Percentiles rank a stretch among this genome's conserved stretches.
These are phyloP conservation scores for Dimocarpus longan DNA, from an alignment of 345 rosid species.

Conservation along the genomic window DNA sequence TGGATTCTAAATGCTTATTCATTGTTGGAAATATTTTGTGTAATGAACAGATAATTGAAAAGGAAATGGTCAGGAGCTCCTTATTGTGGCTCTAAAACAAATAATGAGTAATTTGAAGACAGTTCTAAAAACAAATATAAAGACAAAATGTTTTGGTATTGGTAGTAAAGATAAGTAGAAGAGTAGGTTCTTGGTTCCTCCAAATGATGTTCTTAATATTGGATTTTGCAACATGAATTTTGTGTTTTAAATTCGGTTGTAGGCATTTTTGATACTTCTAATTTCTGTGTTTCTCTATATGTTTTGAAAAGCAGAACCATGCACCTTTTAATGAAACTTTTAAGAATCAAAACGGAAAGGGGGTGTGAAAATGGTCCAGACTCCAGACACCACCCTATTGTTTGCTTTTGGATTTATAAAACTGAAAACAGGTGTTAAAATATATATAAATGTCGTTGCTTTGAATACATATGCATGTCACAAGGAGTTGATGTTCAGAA, in stretches of 20 bases:
- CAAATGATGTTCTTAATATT: not conserved
- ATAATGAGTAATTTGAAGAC: not conserved
- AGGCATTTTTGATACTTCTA: no score
- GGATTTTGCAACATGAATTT: not conserved
- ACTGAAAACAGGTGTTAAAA: not conserved
- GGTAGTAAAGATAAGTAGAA: not conserved
- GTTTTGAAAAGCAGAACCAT: not conserved
- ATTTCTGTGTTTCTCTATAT: no score
- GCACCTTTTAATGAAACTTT: not conserved
- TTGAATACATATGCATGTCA: not conserved
- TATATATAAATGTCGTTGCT: not conserved
- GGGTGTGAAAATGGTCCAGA: not conserved
- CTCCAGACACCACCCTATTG: not conserved
- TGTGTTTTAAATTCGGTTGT: not conserved
- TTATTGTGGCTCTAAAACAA: not conserved
- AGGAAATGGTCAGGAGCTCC: not conserved
- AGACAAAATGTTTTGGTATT: not conserved
- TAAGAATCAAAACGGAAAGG: not conserved
- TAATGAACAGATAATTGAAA: conserved; percentile 4
- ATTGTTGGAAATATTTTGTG: not conserved
- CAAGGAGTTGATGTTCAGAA: conserved; percentile 13
- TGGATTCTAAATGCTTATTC: conserved; percentile 4
- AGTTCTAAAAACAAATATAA: not conserved
- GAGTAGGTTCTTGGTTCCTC: not conserved
- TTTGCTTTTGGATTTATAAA: not conserved